Base-by-base conservation (phyloP, 805 yeast genomes). In the Lachancea kluyveri region DNA sequence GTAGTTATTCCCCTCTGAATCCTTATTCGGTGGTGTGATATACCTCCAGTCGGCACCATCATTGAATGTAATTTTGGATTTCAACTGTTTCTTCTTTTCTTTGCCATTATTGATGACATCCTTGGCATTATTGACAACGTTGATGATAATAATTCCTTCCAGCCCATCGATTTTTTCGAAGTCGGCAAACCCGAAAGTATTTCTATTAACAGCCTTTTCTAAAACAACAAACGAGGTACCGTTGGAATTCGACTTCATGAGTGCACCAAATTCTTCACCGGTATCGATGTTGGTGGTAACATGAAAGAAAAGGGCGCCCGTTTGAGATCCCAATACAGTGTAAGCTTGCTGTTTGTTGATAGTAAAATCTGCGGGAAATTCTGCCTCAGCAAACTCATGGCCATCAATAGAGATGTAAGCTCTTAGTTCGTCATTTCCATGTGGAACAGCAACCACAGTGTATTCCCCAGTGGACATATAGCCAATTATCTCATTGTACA, bases 31-130 rank as follows among this genome's bases (percentile, higher is more conserved):
- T 4, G 96, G 90, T 1, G 56, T 50, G 12, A 92, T 45, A 37
- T 64, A 75, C 4, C 66, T 56, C 96, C 97, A 90, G 40, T 79
- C 78, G 4, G 90, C 84, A 35, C 96, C 98, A 56, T 92, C 96
- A 54, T 86, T 86, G 50, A 79, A 85, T 0, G 96, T 74, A 33
- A 88, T 83, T 55, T 65, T 68, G 0, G 96, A 71, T 52, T 76
- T 77, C 37, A 90, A 55, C 41, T 65, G 56, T 55, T 88, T 88
- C 6, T 54, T 43, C 4, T 64, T 60, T 6, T 73, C 74, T 1
- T 46, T 42, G 5, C 46, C 53, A 5, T 26, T 18, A 4, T 17
- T 17, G 5, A 26, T 17, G 8, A 31, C 37, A 6, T 69, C 70
- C 1, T 62, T 57, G 0, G 70, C 56, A 44, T 82, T 82, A 6